These are phyloP conservation scores for Trypanosoma congolense DNA, from an alignment of 208 protist genomes.

Conservation along the genomic window DNA sequence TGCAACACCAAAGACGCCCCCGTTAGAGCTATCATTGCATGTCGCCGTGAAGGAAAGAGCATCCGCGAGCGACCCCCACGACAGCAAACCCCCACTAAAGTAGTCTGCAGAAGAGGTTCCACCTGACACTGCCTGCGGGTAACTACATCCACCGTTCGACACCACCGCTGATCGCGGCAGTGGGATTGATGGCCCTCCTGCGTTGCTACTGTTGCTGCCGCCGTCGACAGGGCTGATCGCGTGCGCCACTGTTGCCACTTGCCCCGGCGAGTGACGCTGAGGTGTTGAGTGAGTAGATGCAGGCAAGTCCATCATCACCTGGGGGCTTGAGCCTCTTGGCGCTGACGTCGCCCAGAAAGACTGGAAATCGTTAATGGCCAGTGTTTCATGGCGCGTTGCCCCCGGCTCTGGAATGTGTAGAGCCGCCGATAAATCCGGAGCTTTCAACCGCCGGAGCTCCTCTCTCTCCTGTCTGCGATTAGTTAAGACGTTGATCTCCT, in stretches of 20 bases:
- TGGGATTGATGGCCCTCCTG: conserved; percentile 9
- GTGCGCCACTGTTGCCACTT: not conserved
- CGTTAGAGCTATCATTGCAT: not conserved
- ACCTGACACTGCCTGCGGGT: no score
- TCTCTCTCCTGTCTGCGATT: conserved; percentile 17
- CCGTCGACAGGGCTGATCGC: not conserved
- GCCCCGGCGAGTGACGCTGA: conserved; percentile 7
- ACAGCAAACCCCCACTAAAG: not conserved
- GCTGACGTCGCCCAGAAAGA: conserved; percentile 28
- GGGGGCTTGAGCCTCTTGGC: not conserved
- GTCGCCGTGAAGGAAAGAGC: conserved; percentile 1
- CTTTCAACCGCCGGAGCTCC: conserved; percentile 20
- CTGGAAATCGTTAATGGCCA: conserved; percentile 67
- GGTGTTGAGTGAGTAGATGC: conserved; percentile 21
- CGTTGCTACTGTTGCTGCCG: not conserved
- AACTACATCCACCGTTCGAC: not conserved
- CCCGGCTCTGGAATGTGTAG: conserved; percentile 37
- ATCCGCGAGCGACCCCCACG: conserved; percentile 7
- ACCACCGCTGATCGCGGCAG: conserved; percentile 12
- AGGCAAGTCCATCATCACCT: conserved; percentile 2
- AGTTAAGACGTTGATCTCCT: conserved; percentile 29
- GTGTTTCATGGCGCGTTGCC: conserved; percentile 52
- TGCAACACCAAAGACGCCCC: not conserved
- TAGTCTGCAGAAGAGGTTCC: not conserved
- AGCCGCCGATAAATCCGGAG: conserved; percentile 20